Evolutionary conservation across 2,329 filamentous ascomycete genomes (phyloP).

Genomic region (Penicillium sp.): DNA sequence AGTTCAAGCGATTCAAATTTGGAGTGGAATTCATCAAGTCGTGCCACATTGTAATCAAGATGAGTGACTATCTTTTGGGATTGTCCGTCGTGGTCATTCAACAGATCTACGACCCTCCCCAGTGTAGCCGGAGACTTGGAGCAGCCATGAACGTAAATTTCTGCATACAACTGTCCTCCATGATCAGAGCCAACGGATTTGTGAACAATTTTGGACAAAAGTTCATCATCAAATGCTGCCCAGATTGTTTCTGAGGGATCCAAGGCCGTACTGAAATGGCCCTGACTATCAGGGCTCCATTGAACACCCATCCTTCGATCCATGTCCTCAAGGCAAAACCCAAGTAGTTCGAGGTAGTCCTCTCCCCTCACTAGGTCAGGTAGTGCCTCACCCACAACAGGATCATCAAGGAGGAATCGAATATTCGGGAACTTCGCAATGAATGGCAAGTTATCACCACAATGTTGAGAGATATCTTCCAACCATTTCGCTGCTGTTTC

Average conservation of each 20-base stretch:
- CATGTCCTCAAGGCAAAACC: conserved; percentile 27
- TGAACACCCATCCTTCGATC: conserved; percentile 34
- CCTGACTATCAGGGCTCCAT: conserved; percentile 26
- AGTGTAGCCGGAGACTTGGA: conserved; percentile 34
- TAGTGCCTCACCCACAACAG: conserved; percentile 22
- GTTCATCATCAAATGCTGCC: conserved; percentile 21
- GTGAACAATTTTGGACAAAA: conserved; percentile 27
- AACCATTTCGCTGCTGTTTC: conserved; percentile 27
- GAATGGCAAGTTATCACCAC: conserved; percentile 24
- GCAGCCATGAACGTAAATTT: conserved; percentile 31
- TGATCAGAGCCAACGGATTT: conserved; percentile 27
- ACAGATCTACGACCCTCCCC: conserved; percentile 28
- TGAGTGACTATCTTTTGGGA: conserved; percentile 6
- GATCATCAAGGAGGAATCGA: conserved; percentile 22
- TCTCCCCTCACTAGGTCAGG: conserved; percentile 24
- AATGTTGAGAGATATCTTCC: conserved; percentile 25
- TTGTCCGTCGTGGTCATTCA: conserved; percentile 38
- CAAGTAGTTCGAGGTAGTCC: conserved; percentile 28
- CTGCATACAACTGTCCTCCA: conserved; percentile 26
- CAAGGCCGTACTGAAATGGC: conserved; percentile 18
- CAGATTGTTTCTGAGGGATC: conserved; percentile 14
- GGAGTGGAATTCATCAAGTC: not conserved
- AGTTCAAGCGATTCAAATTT: conserved; percentile 20
- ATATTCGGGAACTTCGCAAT: conserved; percentile 26
- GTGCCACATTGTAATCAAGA: not conserved